Base-by-base conservation (phyloP, 331 rosid genomes). In the Malus hybrid region DNA sequence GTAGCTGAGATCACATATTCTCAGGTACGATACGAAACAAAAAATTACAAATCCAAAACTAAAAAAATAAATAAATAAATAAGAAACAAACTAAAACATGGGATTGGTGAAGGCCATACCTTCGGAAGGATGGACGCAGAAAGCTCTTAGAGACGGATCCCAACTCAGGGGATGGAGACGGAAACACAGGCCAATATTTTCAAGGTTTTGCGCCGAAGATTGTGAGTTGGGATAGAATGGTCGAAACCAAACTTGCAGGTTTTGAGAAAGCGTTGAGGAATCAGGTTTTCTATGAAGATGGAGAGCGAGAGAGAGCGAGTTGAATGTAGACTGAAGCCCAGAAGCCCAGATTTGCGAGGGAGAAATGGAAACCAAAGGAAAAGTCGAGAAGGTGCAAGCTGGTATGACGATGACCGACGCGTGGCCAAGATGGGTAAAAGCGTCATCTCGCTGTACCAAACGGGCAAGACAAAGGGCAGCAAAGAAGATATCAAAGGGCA, bases 121-220 rank as follows among this genome's bases (percentile, higher is more conserved):
- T 88, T 88, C 10, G 96, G 88, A 70, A 91, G 88, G 63, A 94
- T 84, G 18, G 93, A 85, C 9, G 85, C 76, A 1, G 89, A 96
- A 18, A 94, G 96, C 71, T 88, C 91, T n/a, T 78, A 84, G 2
- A 94, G 94, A 66, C 78, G 85, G 10, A 90, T 85, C 64, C 79
- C 88, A 24, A 86, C 34, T 75, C 71, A 69, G 1, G 92, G 83
- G 73, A 81, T 78, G 10, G 96, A 85, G 12, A 77, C 79, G 10
- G 96, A 88, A 67, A 90, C 83, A 20, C 96, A 82, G 39, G 92
- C 87, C 16, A 76, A 87, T 57, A 83, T 75, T 48, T 39, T 65
- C 65, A 84, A 52, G 65, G 65, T 46, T 44, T 56, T 84, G 9
- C 19, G 74, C 64, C 76, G 62, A 55, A 65, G 77, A 76, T 19